Evolutionary conservation across 2,329 filamentous ascomycete species (phyloP), one percentile per base, ranked within the genome.

Genomic region (Neofusicoccum kwambonambiense): DNA sequence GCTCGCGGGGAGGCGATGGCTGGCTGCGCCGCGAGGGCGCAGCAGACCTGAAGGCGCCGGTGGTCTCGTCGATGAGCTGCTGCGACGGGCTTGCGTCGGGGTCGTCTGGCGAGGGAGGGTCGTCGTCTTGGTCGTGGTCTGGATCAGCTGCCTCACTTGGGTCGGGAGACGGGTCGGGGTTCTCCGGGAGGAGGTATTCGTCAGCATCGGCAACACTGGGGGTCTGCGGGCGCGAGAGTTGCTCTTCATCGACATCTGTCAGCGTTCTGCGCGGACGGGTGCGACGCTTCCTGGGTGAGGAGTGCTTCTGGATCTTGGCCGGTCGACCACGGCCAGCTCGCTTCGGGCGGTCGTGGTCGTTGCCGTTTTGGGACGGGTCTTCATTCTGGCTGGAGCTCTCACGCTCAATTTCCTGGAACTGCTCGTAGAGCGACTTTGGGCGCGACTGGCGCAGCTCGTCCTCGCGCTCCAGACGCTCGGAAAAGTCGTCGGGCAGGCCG

Each of bases 181-280:
- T 65, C 50, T 71, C 70, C 64, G 71, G 68, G 56, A 70, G 64
- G 44, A 60, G 61, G 47, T 70, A 68, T 51, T 68, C 68, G 63
- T 70, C 69, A 44, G 66, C 65, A 69, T 75, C 76, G 71, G 74
- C 68, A 31, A 65, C 69, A 51, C 68, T 70, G 52, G 71, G 69
- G 49, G 75, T 74, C 22, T 67, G 69, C 65, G 76, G 71, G 74
- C 76, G 76, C 71, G 75, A 73, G 64, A 69, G 66, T 62, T 70
- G 68, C 58, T 76, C 75, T 67, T 76, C 73, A 57, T 74, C 74
- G 39, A 72, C 72, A 69, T 77, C 74, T 66, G 70, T 70, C 69
- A 75, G 71, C 49, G 72, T 70, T 71, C 73, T 73, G 69, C 66
- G 72, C 70, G 69, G 72, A 63, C 76, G 75, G 68, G 72, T 68